Conservation (phyloP, 352 stramenopile species). For the Aphanomyces stellatus region DNA sequence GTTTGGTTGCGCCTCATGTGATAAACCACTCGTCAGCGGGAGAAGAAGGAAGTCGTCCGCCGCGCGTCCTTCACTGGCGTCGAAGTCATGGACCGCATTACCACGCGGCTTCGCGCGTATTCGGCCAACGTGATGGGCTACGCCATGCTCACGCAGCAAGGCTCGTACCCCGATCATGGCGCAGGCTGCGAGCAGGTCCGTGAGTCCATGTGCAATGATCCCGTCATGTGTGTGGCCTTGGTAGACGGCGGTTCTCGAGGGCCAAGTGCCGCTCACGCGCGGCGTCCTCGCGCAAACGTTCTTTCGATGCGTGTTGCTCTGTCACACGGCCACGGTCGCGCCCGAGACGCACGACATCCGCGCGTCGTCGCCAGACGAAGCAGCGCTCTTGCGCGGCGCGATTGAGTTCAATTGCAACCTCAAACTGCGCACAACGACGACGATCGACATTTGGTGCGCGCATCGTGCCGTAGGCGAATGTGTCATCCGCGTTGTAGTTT, state of each 20-base stretch:
- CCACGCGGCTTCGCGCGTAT: neutral
- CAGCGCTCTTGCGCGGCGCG: conserved; percentile 64
- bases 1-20: neutral
- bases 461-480: neutral
- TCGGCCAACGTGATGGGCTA: neutral
- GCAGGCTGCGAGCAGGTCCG: neutral
- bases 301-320: conserved; percentile 72
- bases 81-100: neutral
- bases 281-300: conserved; percentile 28
- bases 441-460: neutral
- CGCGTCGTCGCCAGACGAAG: conserved; percentile 76
- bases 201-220: no score
- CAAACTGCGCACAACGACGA: conserved; percentile 33
- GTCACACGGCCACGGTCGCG: conserved; percentile 61
- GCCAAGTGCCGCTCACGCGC: neutral
- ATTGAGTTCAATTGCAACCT: conserved; percentile 76
- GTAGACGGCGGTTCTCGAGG: neutral
- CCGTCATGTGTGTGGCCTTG: no score
- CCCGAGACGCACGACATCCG: conserved; percentile 22
- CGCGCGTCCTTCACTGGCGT: neutral
- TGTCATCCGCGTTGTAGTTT: conserved; percentile 45
- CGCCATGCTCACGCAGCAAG: neutral
- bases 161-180: neutral
- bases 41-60: neutral
- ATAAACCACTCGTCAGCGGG: conserved; percentile 2